Percentiles rank a stretch among this genome's conserved stretches.
Conservation (phyloP, 768 basidiomycete species). For the Megacollybia marginata region DNA sequence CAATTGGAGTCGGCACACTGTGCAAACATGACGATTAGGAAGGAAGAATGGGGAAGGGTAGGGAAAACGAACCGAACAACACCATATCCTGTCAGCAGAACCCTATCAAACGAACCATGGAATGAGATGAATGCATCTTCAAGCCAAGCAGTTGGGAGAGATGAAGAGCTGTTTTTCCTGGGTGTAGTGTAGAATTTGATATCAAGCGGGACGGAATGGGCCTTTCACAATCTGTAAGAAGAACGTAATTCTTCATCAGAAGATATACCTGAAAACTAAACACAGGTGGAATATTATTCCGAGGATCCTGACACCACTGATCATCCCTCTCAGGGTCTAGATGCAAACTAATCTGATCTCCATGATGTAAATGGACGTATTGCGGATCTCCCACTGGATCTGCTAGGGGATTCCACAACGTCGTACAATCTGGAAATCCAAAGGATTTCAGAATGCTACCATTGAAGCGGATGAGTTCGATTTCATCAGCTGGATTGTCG, state of each 20-base stretch:
- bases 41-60: background rate
- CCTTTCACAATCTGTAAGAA: conserved; percentile 23
- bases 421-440: conserved; percentile 37
- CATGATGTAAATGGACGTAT: conserved; percentile 21
- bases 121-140: conserved; percentile 36
- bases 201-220: conserved; percentile 40
- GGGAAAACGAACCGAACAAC: conserved; percentile 26
- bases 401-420: conserved; percentile 34
- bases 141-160: conserved; percentile 18
- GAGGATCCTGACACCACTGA: conserved; percentile 23
- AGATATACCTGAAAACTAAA: conserved; percentile 30
- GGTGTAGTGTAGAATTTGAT: conserved; percentile 29
- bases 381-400: conserved; percentile 22
- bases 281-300: conserved; percentile 30
- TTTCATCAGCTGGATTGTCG: conserved; percentile 37
- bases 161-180: too few relatives aligned
- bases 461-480: conserved; percentile 18
- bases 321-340: conserved; percentile 24
- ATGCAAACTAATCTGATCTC: conserved; percentile 32
- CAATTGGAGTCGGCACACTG: conserved; percentile 19
- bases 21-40: background rate
- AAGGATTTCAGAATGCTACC: conserved; percentile 16
- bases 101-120: conserved; percentile 34
- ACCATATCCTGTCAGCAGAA: conserved; percentile 39
- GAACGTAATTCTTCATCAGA: too few relatives aligned